Evolutionary conservation across 768 basidiomycete genomes (phyloP).

Genomic region (Amanita thiersii): DNA sequence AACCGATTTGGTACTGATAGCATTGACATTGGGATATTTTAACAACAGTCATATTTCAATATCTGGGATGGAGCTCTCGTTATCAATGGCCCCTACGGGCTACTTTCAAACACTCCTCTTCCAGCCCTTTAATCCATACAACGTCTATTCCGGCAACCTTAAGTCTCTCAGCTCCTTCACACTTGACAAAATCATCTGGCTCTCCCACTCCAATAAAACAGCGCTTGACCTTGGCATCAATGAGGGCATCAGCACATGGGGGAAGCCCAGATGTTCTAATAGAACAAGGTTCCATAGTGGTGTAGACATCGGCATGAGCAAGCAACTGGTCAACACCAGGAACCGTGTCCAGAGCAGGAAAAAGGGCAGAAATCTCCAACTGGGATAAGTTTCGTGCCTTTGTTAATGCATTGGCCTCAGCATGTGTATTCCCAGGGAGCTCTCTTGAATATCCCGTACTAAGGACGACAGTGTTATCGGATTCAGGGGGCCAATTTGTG

Average conservation of each 20-base stretch:
- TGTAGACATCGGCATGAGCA: conserved; percentile 69
- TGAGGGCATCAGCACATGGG: conserved; percentile 80
- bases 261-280: conserved; percentile 78
- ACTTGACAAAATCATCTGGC: conserved; percentile 90
- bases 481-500: conserved; percentile 30
- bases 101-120: conserved; percentile 70
- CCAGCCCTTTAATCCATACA: conserved; percentile 65
- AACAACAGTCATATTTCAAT: too few relatives aligned
- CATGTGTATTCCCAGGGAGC: conserved; percentile 90
- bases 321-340: conserved; percentile 29
- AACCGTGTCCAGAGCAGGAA: conserved; percentile 23
- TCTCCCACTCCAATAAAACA: conserved; percentile 89
- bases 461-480: conserved; percentile 41
- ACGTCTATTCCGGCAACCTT: conserved; percentile 67
- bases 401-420: conserved; percentile 86
- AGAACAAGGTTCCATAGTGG: conserved; percentile 96
- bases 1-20: too few relatives aligned
- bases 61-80: conserved; percentile 2
- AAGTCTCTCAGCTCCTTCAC: conserved; percentile 76
- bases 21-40: too few relatives aligned
- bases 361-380: conserved; percentile 33
- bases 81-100: conserved; percentile 54
- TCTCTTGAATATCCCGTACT: conserved; percentile 87
- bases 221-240: conserved; percentile 57
- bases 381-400: conserved; percentile 50